These are phyloP conservation scores for Hyphodiscus sp. DNA, from an alignment of 2,329 filamentous ascomycete genomes.

Conservation along the genomic window DNA sequence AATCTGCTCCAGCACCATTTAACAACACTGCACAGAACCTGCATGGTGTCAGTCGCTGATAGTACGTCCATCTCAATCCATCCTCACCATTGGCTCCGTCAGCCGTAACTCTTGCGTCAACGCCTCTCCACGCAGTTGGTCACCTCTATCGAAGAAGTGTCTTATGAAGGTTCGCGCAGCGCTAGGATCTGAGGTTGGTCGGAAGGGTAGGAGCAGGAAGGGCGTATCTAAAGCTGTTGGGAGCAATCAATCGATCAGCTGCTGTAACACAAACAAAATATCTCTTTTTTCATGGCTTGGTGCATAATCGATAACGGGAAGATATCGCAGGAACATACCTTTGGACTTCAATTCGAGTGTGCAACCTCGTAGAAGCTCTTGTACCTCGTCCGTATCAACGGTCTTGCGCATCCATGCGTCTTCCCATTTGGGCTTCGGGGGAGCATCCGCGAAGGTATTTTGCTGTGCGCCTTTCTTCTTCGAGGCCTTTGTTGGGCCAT, in stretches of 20 bases:
- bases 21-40: constrained; percentile 88
- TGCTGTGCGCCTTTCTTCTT: constrained; percentile 61
- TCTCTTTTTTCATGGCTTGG: constrained; percentile 9
- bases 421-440: constrained; percentile 72
- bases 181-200: constrained; percentile 86
- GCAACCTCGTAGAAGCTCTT: constrained; percentile 77
- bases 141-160: constrained; percentile 75
- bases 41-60: constrained; percentile 20
- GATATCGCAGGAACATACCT: constrained; percentile 54
- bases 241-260: constrained; percentile 18
- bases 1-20: constrained; percentile 99
- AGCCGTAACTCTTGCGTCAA: constrained; percentile 83
- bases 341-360: constrained; percentile 88
- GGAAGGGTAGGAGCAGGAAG: constrained; percentile 89
- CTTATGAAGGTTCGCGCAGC: constrained; percentile 87
- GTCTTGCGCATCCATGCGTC: constrained; percentile 79
- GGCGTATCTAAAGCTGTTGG: constrained; percentile 74
- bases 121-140: constrained; percentile 59
- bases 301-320: constrained; percentile 25
- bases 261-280: constrained; percentile 17
- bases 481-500: constrained; percentile 46
- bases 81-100: constrained; percentile 82
- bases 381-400: constrained; percentile 84
- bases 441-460: constrained; percentile 41
- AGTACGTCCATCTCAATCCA: constrained; percentile 7